A percentile compares a stretch with the other conserved stretches of the same genome.
phyloP scores from a whole-genome alignment of 768 basidiomycete species.

The Cystobasidiopsis lactophilus region DNA sequence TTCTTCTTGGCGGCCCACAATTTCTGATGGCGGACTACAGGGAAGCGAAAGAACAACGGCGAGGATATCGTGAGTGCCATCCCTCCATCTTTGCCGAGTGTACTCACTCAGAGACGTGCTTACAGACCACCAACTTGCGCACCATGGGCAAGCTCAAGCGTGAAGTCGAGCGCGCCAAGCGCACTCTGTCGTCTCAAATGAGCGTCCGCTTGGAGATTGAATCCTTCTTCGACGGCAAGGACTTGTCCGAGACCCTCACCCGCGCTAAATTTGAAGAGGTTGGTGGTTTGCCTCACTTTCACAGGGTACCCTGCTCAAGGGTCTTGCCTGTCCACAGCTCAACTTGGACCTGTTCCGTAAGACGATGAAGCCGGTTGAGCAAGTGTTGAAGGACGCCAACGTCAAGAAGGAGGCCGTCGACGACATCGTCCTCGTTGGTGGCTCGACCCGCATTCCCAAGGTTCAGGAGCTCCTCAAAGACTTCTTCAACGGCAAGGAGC shows the following conservation, averaged over 20 bases:
- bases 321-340: constrained; percentile 33
- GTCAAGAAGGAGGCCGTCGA: constrained; percentile 95
- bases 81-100: constrained; percentile 22
- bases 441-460: constrained; percentile 98
- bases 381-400: constrained; percentile 90
- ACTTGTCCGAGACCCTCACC: constrained; percentile 90
- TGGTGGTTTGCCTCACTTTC: not conserved
- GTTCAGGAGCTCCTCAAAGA: constrained; percentile 96
- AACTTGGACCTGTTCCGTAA: constrained; percentile 98
- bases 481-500: constrained; percentile 89
- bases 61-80: constrained; percentile 36
- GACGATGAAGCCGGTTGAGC: constrained; percentile 98
- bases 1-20: no score
- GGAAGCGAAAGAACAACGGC: constrained; percentile 63
- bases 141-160: constrained; percentile 81
- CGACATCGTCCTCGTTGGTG: constrained; percentile 69
- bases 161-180: constrained; percentile 83
- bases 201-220: constrained; percentile 84
- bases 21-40: no score
- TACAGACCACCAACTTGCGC: constrained; percentile 35
- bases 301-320: not conserved
- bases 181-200: constrained; percentile 78
- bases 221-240: constrained; percentile 83
- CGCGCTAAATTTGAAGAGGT: constrained; percentile 76
- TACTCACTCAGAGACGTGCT: not conserved